Conservation (phyloP, 192 early-diverging fungal genomes). For the Spinellus fusiger region DNA sequence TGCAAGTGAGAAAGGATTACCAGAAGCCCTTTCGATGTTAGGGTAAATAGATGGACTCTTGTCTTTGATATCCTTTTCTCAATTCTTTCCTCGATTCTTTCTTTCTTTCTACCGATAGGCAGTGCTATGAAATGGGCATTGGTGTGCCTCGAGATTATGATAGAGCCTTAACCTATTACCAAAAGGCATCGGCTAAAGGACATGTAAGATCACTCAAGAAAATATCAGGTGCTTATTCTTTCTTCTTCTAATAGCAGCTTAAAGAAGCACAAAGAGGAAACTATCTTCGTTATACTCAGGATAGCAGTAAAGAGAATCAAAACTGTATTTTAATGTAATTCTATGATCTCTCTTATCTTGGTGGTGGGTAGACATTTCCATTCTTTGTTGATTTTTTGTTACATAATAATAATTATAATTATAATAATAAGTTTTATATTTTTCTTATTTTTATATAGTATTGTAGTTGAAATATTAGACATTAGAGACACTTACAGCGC, state of each 20-base stretch:
- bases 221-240: not conserved
- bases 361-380: not conserved
- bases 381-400: not conserved
- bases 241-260: not conserved
- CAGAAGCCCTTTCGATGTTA: slow-evolving; percentile 81
- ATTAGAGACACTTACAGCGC: no score
- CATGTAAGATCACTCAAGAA: slow-evolving; percentile 11
- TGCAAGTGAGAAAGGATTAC: slow-evolving; percentile 70
- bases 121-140: slow-evolving; percentile 33
- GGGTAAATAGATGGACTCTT: slow-evolving; percentile 48
- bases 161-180: slow-evolving; percentile 23
- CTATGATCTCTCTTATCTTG: not conserved
- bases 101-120: slow-evolving; percentile 1
- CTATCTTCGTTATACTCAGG: not conserved
- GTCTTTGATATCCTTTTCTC: not conserved
- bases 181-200: slow-evolving; percentile 21
- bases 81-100: not conserved
- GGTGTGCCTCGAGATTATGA: slow-evolving; percentile 19
- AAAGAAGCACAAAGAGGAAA: not conserved
- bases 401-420: no score
- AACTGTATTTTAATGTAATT: not conserved
- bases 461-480: no score
- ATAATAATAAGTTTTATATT: not conserved
- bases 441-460: not conserved
- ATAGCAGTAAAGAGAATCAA: not conserved